Base-by-base conservation (phyloP, 2,329 filamentous ascomycete species). In the Plenodomus tracheiphilus region DNA sequence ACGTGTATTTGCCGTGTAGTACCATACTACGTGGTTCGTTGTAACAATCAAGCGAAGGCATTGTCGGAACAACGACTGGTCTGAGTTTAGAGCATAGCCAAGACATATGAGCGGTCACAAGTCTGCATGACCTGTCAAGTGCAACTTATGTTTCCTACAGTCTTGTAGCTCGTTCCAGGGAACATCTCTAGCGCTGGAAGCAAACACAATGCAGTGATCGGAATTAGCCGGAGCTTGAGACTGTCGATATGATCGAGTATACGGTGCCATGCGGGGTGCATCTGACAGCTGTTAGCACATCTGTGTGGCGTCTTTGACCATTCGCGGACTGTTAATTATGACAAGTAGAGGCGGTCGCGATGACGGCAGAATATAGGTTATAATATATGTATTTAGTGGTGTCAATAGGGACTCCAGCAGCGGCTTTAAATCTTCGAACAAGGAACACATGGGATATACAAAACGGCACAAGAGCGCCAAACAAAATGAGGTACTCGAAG, bases 361-460 rank as follows among this genome's bases (percentile, higher is more conserved):
- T 32, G 11, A 32, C 4, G 28, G 28, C 15, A 41, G 46, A 18
- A 21, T 34, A 38, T 19, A 46, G 45, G 43, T 41, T 47, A 56
- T 51, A 44, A 5, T 5, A 42, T 61, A 56, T 66, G 51, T 66
- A 62, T 65, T 64, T 54, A 48, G 49, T 44, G 47, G 53, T 50
- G 42, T 51, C 58, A 48, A 58, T 25, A 59, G 46, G 42, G 59
- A 64, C 51, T 55, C 55, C 56, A 49, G 44, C 53, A 41, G 56
- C 41, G 60, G 57, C 59, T 55, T 51, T 51, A 58, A 59, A 58
- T 63, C 52, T 56, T 61, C 46, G 46, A 61, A 57, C 56, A 57
- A 47, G 43, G 63, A 64, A 58, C 53, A 54, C 41, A 55, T 41
- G 53, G 62, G 66, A 64, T 70, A 64, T 71, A 71, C 65, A 70